Evolutionary conservation across 2,329 filamentous ascomycete genomes (phyloP), one percentile per base, ranked within the genome.

Genomic region (Hymenoscyphus occultus): DNA sequence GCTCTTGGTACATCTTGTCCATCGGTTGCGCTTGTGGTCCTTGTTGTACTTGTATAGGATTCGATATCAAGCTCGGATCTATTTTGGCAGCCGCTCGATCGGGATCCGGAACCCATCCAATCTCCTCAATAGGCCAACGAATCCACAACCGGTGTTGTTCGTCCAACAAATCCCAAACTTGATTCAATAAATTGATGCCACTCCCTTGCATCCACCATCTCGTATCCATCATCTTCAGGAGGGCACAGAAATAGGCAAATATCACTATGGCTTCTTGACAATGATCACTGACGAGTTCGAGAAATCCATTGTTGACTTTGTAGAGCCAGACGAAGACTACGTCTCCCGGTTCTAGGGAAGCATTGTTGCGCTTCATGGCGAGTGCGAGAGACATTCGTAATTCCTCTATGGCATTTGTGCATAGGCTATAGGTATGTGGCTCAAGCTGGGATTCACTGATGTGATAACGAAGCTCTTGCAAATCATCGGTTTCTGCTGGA

Each of bases 241-340:
- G 61, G 13, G 77, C 73, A 16, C 74, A 75, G 59, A 76, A 78
- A 57, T 76, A 74, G 16, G 74, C 75, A 64, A 77, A 77, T 14
- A 80, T 77, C 51, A 71, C 72, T 5, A 79, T 64, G 1, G 75
- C 71, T 63, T 75, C 73, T 57, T 76, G 72, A 42, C 74, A 74
- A 64, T 74, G 75, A 45, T 69, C 67, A 35, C 71, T 71, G 13
- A 80, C 67, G 28, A 80, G 70, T 16, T 75, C 72, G 10, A 80
- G 65, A 28, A 79, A 77, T 4, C 76, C 75, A 61, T 78, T 73
- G 2, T 75, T 71, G 10, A 78, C 72, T 32, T 67, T 62, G 68
- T 77, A 80, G 58, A 79, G 72, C 78, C 78, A 80, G 5, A 78
- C 70, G 62, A 80, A 79, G 1, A 78, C 48, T 22, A 54, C 71